phyloP scores from a whole-genome alignment of 768 basidiomycete genomes.

The Fibroporia radiculosa region DNA sequence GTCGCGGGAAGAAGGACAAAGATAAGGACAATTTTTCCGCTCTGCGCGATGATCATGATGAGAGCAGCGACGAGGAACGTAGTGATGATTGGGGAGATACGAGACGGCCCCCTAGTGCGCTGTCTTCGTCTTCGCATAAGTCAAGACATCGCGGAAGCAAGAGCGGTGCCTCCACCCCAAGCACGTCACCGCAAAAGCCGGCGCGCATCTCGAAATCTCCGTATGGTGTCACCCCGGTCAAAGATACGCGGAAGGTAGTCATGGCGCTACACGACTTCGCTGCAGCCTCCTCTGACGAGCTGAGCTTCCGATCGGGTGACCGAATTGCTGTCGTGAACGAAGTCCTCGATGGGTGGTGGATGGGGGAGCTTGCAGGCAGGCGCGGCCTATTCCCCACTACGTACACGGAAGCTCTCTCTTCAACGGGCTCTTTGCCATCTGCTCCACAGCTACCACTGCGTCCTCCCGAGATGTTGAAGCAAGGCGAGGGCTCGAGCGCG shows the following conservation, averaged over 20 bases:
- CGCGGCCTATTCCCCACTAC: slow-evolving; percentile 78
- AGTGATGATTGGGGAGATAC: slow-evolving; percentile 6
- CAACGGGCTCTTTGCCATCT: slow-evolving; percentile 15
- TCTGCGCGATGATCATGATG: slow-evolving; percentile 39
- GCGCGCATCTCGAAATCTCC: slow-evolving; percentile 42
- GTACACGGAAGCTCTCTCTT: slow-evolving; percentile 49
- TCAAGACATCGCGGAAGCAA: slow-evolving; percentile 11
- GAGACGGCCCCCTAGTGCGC: slow-evolving; percentile 8
- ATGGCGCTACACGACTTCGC: slow-evolving; percentile 70
- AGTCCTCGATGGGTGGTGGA: slow-evolving; percentile 88
- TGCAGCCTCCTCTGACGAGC: slow-evolving; percentile 64
- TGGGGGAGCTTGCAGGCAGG: slow-evolving; percentile 65
- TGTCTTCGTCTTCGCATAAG: slow-evolving; percentile 5
- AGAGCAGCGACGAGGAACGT: slow-evolving; percentile 22
- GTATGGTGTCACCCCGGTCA: slow-evolving; percentile 18
- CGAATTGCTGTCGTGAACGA: slow-evolving; percentile 73
- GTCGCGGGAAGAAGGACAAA: slow-evolving; percentile 48
- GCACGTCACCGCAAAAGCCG: slow-evolving; percentile 18
- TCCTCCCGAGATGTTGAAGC: slow-evolving; percentile 3
- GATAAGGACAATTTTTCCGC: slow-evolving; percentile 50
- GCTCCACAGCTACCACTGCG: slow-evolving; percentile 19
- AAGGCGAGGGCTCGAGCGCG: slow-evolving; percentile 22
- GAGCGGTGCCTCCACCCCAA: slow-evolving; percentile 9
- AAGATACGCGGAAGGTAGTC: slow-evolving; percentile 32
- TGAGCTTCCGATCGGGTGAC: slow-evolving; percentile 66